Percentiles rank a stretch among this genome's conserved stretches.
Conservation (phyloP, 148 eudicot genomes). For the Fagopyrum esculentum region DNA sequence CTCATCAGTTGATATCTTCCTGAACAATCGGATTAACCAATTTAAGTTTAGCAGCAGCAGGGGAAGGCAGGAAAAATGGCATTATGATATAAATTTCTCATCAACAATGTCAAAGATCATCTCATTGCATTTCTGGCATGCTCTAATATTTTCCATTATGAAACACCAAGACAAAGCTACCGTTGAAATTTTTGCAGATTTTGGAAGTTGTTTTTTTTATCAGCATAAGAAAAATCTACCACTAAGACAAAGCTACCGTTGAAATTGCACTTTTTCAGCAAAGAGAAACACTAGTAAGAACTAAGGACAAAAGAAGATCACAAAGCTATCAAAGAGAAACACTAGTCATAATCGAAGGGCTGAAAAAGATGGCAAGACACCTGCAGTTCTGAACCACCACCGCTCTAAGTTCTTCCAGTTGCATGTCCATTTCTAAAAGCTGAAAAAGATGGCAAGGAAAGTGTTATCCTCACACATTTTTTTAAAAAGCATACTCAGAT, state of each 20-base stretch:
- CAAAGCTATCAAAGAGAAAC: background rate
- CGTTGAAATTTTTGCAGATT: background rate
- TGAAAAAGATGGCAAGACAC: conserved; percentile 18
- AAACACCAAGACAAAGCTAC: background rate
- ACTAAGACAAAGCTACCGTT: background rate
- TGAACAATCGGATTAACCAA: conserved; percentile 15
- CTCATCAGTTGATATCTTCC: conserved; percentile 53
- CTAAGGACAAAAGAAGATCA: background rate
- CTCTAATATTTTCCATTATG: background rate
- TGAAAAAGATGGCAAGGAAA: conserved; percentile 17
- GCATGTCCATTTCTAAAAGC: conserved; percentile 56
- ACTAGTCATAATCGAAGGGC: background rate
- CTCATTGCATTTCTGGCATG: conserved; percentile 2
- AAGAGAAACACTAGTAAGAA: background rate
- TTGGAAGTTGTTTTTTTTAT: background rate
- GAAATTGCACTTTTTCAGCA: background rate
- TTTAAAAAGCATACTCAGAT: background rate
- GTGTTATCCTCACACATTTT: background rate
- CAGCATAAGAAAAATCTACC: background rate
- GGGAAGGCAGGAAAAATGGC: background rate
- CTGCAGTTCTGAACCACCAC: conserved; percentile 61
- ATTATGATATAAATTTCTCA: background rate
- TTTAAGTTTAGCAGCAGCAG: too few species aligned
- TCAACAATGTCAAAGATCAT: background rate
- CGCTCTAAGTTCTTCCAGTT: conserved; percentile 58